Conservation (phyloP, 345 rosid genomes). For the Toxicodendron radicans region DNA sequence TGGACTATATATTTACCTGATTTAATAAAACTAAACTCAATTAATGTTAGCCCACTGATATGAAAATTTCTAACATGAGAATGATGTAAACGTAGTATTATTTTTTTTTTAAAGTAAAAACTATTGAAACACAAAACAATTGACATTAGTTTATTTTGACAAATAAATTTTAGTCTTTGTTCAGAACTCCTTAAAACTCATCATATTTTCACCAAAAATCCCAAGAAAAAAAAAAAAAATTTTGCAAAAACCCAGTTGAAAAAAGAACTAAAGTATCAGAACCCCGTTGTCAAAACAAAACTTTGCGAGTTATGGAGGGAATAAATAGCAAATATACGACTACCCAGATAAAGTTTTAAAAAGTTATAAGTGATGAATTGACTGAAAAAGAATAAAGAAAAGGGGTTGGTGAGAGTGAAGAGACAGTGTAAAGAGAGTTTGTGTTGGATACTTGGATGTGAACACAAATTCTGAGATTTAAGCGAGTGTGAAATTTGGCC, state of each 20-base stretch:
- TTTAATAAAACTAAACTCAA: too few species aligned
- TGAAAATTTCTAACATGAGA: too few species aligned
- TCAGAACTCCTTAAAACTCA: slow-evolving; percentile 42
- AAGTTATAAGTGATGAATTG: background rate
- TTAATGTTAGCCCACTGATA: too few species aligned
- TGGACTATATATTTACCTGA: too few species aligned
- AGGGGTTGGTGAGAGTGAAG: background rate
- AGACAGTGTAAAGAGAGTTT: background rate
- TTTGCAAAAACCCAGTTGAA: background rate
- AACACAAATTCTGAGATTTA: background rate
- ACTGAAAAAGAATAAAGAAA: slow-evolving; percentile 1
- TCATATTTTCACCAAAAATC: slow-evolving; percentile 28
- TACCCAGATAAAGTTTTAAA: background rate
- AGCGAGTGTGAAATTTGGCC: background rate
- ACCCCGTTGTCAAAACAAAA: background rate
- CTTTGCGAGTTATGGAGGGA: background rate
- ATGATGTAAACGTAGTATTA: too few species aligned
- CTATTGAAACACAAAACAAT: too few species aligned
- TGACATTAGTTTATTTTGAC: too few species aligned
- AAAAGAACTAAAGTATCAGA: slow-evolving; percentile 1
- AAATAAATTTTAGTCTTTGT: too few species aligned
- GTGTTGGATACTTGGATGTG: background rate
- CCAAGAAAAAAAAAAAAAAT: too few species aligned
- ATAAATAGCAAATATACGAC: background rate
- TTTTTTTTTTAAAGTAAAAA: too few species aligned